These are phyloP conservation scores for Mucuna pruriens DNA, from an alignment of 306 rosid genomes.

Conservation along the genomic window DNA sequence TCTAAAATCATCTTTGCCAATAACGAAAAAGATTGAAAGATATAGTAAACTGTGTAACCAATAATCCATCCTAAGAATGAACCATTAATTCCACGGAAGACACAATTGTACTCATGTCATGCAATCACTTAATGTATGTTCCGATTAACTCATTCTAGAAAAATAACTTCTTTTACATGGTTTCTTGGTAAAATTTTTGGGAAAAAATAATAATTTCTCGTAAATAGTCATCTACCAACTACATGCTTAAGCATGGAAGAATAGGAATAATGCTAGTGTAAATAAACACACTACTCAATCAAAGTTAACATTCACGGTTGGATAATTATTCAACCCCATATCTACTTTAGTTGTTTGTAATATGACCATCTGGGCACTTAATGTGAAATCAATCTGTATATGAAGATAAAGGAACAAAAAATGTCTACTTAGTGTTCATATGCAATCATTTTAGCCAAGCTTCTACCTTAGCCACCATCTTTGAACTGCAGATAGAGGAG, in stretches of 20 bases:
- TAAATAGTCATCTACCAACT: not conserved
- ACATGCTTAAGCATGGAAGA: not conserved
- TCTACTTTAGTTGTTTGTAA: slow-evolving; percentile 31
- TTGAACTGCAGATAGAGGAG: slow-evolving; percentile 77
- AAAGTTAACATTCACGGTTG: slow-evolving; percentile 12
- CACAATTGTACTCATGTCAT: not conserved
- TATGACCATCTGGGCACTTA: slow-evolving; percentile 11
- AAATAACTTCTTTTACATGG: not conserved
- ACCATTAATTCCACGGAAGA: not conserved
- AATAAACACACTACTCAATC: slow-evolving; percentile 13
- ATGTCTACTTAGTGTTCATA: slow-evolving; percentile 32
- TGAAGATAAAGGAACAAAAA: slow-evolving; percentile 18
- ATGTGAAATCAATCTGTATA: slow-evolving; percentile 39
- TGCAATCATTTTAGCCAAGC: slow-evolving; percentile 26
- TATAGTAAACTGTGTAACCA: not conserved
- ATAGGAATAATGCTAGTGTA: not conserved
- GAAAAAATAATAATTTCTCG: not conserved
- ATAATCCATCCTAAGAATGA: not conserved
- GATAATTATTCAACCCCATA: slow-evolving; percentile 40
- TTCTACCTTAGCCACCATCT: slow-evolving; percentile 95
- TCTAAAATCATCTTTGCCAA: not conserved
- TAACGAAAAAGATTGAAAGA: not conserved
- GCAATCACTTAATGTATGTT: not conserved
- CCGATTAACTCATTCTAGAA: not conserved
- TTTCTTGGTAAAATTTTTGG: not conserved